Conservation (phyloP, 306 rosid genomes). For the Glycine latifolia region DNA sequence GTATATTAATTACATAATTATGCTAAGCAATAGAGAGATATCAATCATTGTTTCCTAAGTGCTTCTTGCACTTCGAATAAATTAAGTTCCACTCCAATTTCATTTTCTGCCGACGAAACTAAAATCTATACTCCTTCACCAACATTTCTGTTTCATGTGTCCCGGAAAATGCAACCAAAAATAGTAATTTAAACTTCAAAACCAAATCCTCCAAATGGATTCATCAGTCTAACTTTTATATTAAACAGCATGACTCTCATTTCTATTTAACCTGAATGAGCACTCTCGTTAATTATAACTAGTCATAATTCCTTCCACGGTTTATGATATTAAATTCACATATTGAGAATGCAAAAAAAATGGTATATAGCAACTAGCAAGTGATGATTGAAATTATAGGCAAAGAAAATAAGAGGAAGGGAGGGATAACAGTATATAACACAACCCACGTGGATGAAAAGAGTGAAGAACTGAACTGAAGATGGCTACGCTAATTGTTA, state of each 20-base stretch:
- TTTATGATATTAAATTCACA: conserved; percentile 19
- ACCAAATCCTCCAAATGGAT: conserved; percentile 2
- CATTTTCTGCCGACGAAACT: background rate
- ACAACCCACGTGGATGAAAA: background rate
- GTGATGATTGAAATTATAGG: background rate
- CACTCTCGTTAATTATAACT: background rate
- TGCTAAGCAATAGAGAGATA: conserved; percentile 5
- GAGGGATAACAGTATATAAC: background rate
- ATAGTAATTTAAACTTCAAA: background rate
- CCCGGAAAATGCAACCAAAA: background rate
- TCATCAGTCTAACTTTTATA: background rate
- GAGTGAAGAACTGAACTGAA: conserved; percentile 17
- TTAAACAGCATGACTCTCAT: conserved; percentile 10
- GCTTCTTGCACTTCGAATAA: background rate
- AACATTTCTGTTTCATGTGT: background rate
- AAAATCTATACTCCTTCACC: background rate
- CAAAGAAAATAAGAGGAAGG: background rate
- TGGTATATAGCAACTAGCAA: too few species aligned
- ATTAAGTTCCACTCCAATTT: conserved; percentile 7
- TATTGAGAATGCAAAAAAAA: too few species aligned
- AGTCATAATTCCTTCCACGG: background rate
- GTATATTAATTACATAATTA: conserved; percentile 8
- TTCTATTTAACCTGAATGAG: background rate
- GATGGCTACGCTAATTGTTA: background rate
- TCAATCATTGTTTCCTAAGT: conserved; percentile 19